Evolutionary conservation across 352 stramenopile species (phyloP).

Genomic region (Globisporangium orthogonon): DNA sequence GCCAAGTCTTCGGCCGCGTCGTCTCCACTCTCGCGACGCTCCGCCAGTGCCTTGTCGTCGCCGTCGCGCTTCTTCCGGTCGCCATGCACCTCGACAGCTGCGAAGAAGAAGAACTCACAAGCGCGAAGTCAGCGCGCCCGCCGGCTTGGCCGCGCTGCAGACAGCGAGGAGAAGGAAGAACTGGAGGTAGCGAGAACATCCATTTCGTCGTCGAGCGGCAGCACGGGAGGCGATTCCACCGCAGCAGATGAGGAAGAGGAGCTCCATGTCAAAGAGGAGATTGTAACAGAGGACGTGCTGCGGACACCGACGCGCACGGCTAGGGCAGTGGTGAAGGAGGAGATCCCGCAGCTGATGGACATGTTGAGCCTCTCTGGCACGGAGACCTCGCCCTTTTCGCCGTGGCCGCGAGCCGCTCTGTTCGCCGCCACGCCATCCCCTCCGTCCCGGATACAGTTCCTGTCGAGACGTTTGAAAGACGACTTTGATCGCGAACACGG

Average conservation of each 20-base stretch:
- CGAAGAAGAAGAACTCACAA: slow-evolving; percentile 8
- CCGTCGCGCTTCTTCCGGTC: slow-evolving; percentile 77
- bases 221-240: neutral
- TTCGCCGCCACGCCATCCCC: slow-evolving; percentile 21
- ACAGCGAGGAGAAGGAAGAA: slow-evolving; percentile 4
- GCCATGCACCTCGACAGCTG: slow-evolving; percentile 25
- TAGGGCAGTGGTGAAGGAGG: slow-evolving; percentile 11
- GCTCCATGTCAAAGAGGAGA: slow-evolving; percentile 6
- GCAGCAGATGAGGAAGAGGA: neutral
- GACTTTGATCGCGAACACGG: slow-evolving; percentile 27
- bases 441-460: slow-evolving; percentile 18
- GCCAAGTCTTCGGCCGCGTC: slow-evolving; percentile 10
- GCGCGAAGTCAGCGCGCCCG: neutral
- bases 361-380: slow-evolving; percentile 12
- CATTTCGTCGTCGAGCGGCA: slow-evolving; percentile 1
- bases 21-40: slow-evolving; percentile 20
- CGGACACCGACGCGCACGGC: slow-evolving; percentile 13
- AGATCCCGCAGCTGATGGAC: slow-evolving; percentile 14
- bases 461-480: slow-evolving; percentile 27
- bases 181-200: neutral
- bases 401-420: slow-evolving; percentile 13
- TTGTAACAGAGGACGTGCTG: slow-evolving; percentile 1
- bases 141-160: neutral
- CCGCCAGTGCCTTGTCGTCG: slow-evolving; percentile 30
- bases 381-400: slow-evolving; percentile 9